These are phyloP conservation scores for Lipomyces japonicus DNA, from an alignment of 805 yeast genomes.

Conservation along the genomic window DNA sequence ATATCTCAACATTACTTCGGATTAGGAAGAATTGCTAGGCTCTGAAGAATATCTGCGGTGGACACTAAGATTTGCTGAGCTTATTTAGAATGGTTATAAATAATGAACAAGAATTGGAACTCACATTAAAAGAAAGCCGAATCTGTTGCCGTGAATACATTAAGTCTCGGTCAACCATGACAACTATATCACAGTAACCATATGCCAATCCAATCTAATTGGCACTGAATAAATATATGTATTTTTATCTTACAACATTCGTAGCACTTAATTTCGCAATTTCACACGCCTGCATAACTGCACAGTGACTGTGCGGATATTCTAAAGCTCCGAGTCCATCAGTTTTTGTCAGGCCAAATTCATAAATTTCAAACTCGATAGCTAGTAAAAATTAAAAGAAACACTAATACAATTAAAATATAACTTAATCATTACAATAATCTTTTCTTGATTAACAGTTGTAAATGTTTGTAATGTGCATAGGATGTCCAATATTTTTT, in stretches of 20 bases:
- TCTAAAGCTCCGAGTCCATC: too few relatives aligned
- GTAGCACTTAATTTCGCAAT: not conserved
- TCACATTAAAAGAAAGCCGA: conserved; percentile 13
- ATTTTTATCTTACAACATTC: not conserved
- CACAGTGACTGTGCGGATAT: not conserved
- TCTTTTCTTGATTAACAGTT: too few relatives aligned
- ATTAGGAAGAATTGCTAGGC: conserved; percentile 9
- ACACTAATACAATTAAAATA: too few relatives aligned
- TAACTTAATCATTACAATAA: too few relatives aligned
- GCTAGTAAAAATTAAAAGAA: too few relatives aligned
- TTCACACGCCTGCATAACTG: not conserved
- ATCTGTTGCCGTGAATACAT: conserved; percentile 2
- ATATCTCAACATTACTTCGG: conserved; percentile 9
- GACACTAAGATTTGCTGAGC: conserved; percentile 15
- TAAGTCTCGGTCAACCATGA: not conserved
- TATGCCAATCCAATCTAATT: not conserved
- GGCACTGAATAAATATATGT: not conserved
- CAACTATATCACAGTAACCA: not conserved
- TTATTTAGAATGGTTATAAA: not conserved
- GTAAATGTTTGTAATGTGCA: too few relatives aligned
- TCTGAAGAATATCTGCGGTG: conserved; percentile 13
- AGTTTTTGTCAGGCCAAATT: too few relatives aligned
- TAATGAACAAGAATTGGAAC: not conserved
- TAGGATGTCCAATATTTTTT: too few relatives aligned
- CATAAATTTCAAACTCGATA: too few relatives aligned